Evolutionary conservation across 2,329 filamentous ascomycete genomes (phyloP).

Genomic region (Fusarium algeriense): DNA sequence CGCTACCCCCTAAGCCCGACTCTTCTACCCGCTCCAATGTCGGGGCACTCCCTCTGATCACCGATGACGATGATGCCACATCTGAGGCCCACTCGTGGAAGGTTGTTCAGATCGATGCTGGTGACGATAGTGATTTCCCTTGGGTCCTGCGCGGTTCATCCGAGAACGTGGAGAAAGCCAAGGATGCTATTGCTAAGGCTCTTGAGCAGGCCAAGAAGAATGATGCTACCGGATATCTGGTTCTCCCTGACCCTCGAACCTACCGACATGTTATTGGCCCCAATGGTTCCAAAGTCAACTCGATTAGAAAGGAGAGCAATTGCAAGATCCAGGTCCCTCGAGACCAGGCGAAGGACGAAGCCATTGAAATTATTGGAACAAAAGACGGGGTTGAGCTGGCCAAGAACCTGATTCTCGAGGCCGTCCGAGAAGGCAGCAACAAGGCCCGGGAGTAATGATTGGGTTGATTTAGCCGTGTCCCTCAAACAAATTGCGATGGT

Average conservation of each 20-base stretch:
- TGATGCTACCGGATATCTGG: slow-evolving; percentile 84
- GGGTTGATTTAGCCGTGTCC: slow-evolving; percentile 10
- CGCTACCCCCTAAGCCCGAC: slow-evolving; percentile 77
- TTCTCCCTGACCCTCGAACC: slow-evolving; percentile 87
- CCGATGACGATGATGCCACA: slow-evolving; percentile 78
- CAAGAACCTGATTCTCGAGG: slow-evolving; percentile 87
- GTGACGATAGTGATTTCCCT: slow-evolving; percentile 80
- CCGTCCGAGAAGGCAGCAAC: slow-evolving; percentile 73
- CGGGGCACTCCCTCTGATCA: slow-evolving; percentile 86
- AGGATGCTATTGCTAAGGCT: slow-evolving; percentile 77
- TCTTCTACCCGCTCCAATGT: slow-evolving; percentile 68
- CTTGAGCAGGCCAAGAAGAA: slow-evolving; percentile 78
- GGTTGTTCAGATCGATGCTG: slow-evolving; percentile 72
- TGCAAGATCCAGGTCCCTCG: slow-evolving; percentile 95
- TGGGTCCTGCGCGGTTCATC: slow-evolving; percentile 87
- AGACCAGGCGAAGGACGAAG: slow-evolving; percentile 79
- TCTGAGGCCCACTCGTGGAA: slow-evolving; percentile 85
- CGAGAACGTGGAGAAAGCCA: slow-evolving; percentile 86
- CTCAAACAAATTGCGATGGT: slow-evolving; percentile 29
- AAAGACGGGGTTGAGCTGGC: slow-evolving; percentile 87
- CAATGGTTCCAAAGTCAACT: slow-evolving; percentile 90
- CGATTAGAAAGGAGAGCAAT: slow-evolving; percentile 90
- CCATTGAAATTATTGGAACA: slow-evolving; percentile 88
- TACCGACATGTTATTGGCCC: slow-evolving; percentile 93
- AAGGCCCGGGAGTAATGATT: slow-evolving; percentile 50